A percentile compares a stretch with the other conserved stretches of the same genome.
These are phyloP conservation scores for California macrophylla DNA, from an alignment of 441 rosid species.

Conservation along the genomic window DNA sequence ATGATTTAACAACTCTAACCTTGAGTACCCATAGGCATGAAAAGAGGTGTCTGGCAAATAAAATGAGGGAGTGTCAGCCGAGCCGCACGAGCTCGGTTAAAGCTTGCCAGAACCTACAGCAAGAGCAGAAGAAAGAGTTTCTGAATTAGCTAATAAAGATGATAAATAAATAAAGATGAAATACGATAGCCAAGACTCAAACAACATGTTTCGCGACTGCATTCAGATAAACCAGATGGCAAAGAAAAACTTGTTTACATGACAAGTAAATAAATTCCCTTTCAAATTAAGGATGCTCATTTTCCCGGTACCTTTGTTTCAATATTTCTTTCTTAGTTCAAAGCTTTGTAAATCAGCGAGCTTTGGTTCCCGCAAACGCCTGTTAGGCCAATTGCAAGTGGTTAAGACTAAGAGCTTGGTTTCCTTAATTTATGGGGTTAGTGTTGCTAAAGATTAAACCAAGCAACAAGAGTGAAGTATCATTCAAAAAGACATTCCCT, in stretches of 20 bases:
- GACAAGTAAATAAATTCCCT: not conserved
- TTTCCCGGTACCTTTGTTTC: too few species aligned
- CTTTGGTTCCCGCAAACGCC: too few species aligned
- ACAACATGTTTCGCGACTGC: not conserved
- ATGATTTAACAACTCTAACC: not conserved
- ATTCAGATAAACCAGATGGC: not conserved
- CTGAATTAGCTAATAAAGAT: not conserved
- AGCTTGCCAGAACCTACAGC: conserved; percentile 52
- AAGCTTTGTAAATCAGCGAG: too few species aligned
- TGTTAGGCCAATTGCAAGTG: too few species aligned
- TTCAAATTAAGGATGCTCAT: not conserved
- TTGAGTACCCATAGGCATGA: conserved; percentile 65
- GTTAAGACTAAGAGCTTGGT: too few species aligned
- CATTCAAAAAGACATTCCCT: too few species aligned
- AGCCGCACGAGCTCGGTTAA: conserved; percentile 77
- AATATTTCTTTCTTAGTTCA: too few species aligned
- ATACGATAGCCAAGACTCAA: not conserved
- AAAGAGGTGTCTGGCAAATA: conserved; percentile 59
- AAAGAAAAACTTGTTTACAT: not conserved
- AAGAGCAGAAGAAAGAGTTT: too few species aligned
- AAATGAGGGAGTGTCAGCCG: conserved; percentile 56
- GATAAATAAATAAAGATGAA: not conserved
- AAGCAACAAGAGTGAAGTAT: too few species aligned
- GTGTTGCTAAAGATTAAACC: too few species aligned
- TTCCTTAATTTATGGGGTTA: too few species aligned